A percentile compares a stretch with the other conserved stretches of the same genome.
Conservation (phyloP, 345 rosid genomes). For the Pistacia integerrima region DNA sequence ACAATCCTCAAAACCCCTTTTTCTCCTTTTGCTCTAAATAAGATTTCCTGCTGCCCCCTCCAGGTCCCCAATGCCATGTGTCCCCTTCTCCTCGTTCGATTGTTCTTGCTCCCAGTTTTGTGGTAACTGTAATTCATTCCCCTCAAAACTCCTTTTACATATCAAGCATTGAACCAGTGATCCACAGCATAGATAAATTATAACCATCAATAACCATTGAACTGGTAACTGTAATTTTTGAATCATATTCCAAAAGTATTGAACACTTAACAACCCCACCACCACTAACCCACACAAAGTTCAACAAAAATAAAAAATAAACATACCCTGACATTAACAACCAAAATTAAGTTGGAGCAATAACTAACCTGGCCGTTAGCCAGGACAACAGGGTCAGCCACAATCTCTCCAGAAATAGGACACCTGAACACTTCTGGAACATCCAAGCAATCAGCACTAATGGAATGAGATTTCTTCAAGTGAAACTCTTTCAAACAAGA, state of each 20-base stretch:
- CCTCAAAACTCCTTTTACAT: too few relatives aligned
- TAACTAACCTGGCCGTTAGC: slow-evolving; percentile 59
- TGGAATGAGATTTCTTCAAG: slow-evolving; percentile 22
- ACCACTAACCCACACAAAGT: not conserved
- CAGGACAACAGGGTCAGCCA: slow-evolving; percentile 61
- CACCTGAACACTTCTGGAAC: slow-evolving; percentile 39
- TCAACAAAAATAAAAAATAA: not conserved
- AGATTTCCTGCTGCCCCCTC: too few relatives aligned
- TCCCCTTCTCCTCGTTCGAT: too few relatives aligned
- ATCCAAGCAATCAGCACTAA: slow-evolving; percentile 14
- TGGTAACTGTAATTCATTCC: too few relatives aligned
- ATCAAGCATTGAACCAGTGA: too few relatives aligned
- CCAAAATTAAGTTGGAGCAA: not conserved
- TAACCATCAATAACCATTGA: too few relatives aligned
- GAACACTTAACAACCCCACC: not conserved
- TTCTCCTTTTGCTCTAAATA: too few relatives aligned
- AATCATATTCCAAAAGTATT: not conserved
- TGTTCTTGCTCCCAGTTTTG: too few relatives aligned
- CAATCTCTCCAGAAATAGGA: slow-evolving; percentile 45
- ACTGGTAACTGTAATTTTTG: too few relatives aligned
- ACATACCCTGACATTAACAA: not conserved
- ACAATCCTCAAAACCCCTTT: too few relatives aligned
- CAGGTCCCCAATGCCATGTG: too few relatives aligned
- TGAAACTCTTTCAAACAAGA: slow-evolving; percentile 28
- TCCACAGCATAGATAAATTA: too few relatives aligned